phyloP scores from a whole-genome alignment of 257 asterid genomes.

The Gynochthodes officinalis region DNA sequence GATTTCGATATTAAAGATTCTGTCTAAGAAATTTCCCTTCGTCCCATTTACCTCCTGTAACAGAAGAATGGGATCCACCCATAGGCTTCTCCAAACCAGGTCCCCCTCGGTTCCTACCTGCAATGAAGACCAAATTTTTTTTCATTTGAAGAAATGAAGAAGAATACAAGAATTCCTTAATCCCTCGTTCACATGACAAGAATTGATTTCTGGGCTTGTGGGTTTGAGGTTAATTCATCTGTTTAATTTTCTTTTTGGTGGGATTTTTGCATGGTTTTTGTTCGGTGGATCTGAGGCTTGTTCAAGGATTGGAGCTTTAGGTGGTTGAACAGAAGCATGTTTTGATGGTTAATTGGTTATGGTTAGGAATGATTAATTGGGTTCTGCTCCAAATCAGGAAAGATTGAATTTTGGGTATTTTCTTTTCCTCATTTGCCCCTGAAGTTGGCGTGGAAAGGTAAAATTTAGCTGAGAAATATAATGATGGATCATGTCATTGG shows the following conservation, averaged over 20 bases:
- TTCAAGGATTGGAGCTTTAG: slow-evolving; percentile 21
- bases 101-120: not conserved
- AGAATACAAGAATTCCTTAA: slow-evolving; percentile 7
- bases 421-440: not conserved
- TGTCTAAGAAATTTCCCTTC: slow-evolving; percentile 17
- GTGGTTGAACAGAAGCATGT: slow-evolving; percentile 10
- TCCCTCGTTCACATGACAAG: not conserved
- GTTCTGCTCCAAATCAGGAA: slow-evolving; percentile 11
- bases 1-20: slow-evolving; percentile 36
- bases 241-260: slow-evolving; percentile 5
- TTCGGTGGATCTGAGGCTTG: slow-evolving; percentile 33
- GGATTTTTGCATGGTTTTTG: slow-evolving; percentile 12
- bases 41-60: not conserved
- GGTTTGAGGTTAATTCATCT: slow-evolving; percentile 13
- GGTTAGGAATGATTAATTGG: slow-evolving; percentile 13
- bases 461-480: not conserved
- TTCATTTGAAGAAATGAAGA: not conserved
- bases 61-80: slow-evolving; percentile 5
- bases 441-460: slow-evolving; percentile 2
- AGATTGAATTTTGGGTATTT: slow-evolving; percentile 10
- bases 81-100: not conserved
- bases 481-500: slow-evolving; percentile 80
- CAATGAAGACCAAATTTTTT: not conserved
- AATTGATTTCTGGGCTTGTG: slow-evolving; percentile 7
- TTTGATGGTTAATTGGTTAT: not conserved